phyloP scores from a whole-genome alignment of 2,329 filamentous ascomycete species.

The Hypoxylon sp. region DNA sequence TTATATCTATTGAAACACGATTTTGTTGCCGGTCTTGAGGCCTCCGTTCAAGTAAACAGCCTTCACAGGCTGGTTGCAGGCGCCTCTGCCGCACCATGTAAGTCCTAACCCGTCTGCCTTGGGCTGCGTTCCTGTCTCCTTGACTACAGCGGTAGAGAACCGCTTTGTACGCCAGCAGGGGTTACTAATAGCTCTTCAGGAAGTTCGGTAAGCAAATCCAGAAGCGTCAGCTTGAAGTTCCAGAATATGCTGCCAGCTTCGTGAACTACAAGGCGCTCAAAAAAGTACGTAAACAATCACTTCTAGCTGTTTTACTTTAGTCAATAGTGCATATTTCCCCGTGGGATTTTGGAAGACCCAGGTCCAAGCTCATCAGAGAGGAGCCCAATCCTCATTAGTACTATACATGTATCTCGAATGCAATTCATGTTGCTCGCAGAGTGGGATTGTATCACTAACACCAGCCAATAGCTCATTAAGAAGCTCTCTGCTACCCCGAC shows the following conservation, averaged over 20 bases:
- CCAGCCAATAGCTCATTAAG: conserved; percentile 86
- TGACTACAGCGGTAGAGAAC: conserved; percentile 6
- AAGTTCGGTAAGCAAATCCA: conserved; percentile 99
- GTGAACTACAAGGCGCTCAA: conserved; percentile 99
- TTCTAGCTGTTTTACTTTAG: conserved; percentile 16
- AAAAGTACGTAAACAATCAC: conserved; percentile 75
- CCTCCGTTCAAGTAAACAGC: conserved; percentile 44
- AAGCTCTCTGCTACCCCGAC: conserved; percentile 94
- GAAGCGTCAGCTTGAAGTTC: conserved; percentile 98
- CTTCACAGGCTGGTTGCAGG: conserved; percentile 48
- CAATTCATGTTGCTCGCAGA: conserved; percentile 28
- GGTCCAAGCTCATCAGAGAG: conserved; percentile 21
- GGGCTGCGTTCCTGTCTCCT: not conserved
- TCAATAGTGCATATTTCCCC: conserved; percentile 21
- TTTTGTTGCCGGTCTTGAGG: conserved; percentile 31
- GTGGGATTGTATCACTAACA: conserved; percentile 54
- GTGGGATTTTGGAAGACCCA: conserved; percentile 28
- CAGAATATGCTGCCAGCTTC: conserved; percentile 98
- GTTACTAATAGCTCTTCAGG: conserved; percentile 68
- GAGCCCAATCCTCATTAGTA: conserved; percentile 21
- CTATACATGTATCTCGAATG: conserved; percentile 17
- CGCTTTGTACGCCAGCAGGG: conserved; percentile 11
- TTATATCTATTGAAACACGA: conserved; percentile 31
- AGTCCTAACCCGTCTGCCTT: conserved; percentile 41
- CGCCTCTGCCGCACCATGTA: conserved; percentile 56